Evolutionary conservation across 441 rosid species (phyloP).

Genomic region (Capsella rubella): DNA sequence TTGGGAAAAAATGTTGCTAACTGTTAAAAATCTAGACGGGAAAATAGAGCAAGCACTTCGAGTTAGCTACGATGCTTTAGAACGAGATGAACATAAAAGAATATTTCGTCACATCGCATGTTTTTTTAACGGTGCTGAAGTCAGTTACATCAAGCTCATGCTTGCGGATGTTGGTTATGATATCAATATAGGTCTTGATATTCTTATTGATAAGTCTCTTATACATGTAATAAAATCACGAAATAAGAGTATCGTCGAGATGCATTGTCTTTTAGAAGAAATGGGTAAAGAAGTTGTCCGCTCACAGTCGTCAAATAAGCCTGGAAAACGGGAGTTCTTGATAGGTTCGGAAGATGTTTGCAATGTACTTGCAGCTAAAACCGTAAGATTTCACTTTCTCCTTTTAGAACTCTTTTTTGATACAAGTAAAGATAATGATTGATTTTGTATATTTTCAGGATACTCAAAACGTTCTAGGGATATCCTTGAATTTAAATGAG

Average conservation of each 20-base stretch:
- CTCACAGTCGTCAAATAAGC: not conserved
- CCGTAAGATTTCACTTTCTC: not conserved
- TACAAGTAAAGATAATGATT: not conserved
- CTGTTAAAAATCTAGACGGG: not conserved
- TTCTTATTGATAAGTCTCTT: conserved; percentile 9
- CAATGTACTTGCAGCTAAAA: not conserved
- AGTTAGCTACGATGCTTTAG: conserved; percentile 2
- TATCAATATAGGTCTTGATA: no score
- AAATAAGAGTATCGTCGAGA: not conserved
- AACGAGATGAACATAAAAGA: not conserved
- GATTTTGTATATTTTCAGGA: not conserved
- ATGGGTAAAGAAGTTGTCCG: conserved; percentile 18
- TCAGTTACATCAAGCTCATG: not conserved
- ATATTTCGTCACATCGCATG: conserved; percentile 24
- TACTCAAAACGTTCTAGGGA: not conserved
- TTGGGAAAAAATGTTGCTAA: not conserved
- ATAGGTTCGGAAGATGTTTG: not conserved
- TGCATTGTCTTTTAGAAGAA: conserved; percentile 15
- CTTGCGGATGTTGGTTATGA: not conserved
- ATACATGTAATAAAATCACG: not conserved
- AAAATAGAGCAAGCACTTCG: not conserved
- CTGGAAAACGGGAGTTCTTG: conserved; percentile 7
- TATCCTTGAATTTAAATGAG: not conserved
- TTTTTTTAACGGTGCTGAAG: not conserved
- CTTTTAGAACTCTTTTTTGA: no score